Conservation (phyloP, 352 stramenopile species). For the Pilasporangium apinafurcum region DNA sequence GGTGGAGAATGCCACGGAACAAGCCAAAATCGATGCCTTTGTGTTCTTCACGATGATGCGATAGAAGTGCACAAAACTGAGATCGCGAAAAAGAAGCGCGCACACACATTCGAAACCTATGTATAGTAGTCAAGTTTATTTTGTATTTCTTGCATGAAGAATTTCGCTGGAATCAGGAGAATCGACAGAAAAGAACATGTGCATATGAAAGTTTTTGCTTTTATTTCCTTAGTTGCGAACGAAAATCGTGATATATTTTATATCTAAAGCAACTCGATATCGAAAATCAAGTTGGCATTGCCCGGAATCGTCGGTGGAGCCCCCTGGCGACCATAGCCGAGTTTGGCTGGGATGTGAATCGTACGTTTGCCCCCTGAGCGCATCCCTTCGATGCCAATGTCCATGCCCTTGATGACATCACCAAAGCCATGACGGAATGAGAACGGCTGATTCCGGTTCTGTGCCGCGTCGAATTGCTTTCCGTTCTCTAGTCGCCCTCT, state of each 20-base stretch:
- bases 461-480: conserved; percentile 77
- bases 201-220: background rate
- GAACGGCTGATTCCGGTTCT: conserved; percentile 84
- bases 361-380: conserved; percentile 87
- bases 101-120: no score
- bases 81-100: background rate
- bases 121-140: no score
- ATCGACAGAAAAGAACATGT: no score
- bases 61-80: conserved; percentile 7
- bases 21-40: conserved; percentile 39
- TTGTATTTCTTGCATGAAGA: no score
- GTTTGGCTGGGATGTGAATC: conserved; percentile 90
- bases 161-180: no score
- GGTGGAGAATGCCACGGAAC: no score
- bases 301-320: conserved; percentile 76
- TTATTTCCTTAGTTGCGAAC: background rate
- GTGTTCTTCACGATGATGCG: conserved; percentile 39
- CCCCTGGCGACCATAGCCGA: conserved; percentile 90
- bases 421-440: conserved; percentile 79
- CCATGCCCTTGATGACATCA: conserved; percentile 95
- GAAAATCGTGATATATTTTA: conserved; percentile 4
- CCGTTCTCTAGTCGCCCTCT: conserved; percentile 72
- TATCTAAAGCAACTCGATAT: conserved; percentile 88
- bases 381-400: conserved; percentile 91
- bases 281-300: conserved; percentile 93